Evolutionary conservation across 192 early-diverging fungal genomes (phyloP).

Genomic region (Helicostylum pulchrum): DNA sequence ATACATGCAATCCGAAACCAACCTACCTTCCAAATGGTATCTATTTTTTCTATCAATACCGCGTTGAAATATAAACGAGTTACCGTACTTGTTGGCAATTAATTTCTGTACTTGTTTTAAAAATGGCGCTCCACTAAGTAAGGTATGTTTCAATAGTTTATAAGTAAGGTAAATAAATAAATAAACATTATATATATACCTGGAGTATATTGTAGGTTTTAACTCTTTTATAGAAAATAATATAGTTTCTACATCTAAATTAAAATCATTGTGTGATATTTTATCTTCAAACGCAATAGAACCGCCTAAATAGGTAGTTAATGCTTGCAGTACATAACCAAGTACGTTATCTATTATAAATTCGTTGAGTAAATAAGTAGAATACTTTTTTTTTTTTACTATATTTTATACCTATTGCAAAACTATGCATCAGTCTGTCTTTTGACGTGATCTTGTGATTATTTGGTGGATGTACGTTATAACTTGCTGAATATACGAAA

Average conservation of each 20-base stretch:
- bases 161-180: too few species aligned
- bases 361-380: background rate
- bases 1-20: slow-evolving; percentile 36
- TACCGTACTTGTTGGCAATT: slow-evolving; percentile 33
- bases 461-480: slow-evolving; percentile 22
- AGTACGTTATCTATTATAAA: slow-evolving; percentile 31
- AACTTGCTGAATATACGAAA: slow-evolving; percentile 30
- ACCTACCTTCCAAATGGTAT: slow-evolving; percentile 30
- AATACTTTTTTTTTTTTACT: background rate
- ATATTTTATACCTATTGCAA: slow-evolving; percentile 35
- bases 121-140: slow-evolving; percentile 33
- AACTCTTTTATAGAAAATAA: slow-evolving; percentile 73
- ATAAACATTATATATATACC: slow-evolving; percentile 19
- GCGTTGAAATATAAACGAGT: slow-evolving; percentile 34
- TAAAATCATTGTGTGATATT: slow-evolving; percentile 17
- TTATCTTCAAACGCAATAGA: slow-evolving; percentile 64
- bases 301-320: slow-evolving; percentile 51
- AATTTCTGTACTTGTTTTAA: slow-evolving; percentile 27
- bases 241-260: slow-evolving; percentile 50
- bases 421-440: slow-evolving; percentile 35
- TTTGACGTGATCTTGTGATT: slow-evolving; percentile 27
- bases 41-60: slow-evolving; percentile 34
- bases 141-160: background rate
- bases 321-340: slow-evolving; percentile 25
- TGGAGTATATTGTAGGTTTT: slow-evolving; percentile 71